A percentile compares a stretch with the other conserved stretches of the same genome.
phyloP scores from a whole-genome alignment of 2,329 filamentous ascomycete species.

The Penicillium janthinellum region DNA sequence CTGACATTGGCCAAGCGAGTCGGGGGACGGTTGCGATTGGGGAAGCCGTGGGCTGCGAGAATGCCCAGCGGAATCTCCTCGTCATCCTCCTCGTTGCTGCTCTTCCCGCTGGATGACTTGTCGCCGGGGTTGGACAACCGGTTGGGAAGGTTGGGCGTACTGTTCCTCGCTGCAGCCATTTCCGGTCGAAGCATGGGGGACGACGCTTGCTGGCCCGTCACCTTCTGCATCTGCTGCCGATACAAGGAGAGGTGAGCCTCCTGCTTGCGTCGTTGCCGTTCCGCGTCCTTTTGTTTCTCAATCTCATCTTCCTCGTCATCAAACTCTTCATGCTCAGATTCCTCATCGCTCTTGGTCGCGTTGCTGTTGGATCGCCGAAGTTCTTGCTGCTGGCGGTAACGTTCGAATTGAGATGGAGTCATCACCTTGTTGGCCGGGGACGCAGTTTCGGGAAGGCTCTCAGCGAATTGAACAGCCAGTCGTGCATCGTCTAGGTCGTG shows the following conservation, averaged over 20 bases:
- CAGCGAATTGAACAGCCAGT: slow-evolving; percentile 50
- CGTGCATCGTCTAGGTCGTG: slow-evolving; percentile 40
- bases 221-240: slow-evolving; percentile 95
- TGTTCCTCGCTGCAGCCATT: slow-evolving; percentile 59
- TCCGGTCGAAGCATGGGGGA: slow-evolving; percentile 56
- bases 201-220: slow-evolving; percentile 71
- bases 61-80: slow-evolving; percentile 87
- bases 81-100: slow-evolving; percentile 65
- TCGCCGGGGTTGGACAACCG: slow-evolving; percentile 41
- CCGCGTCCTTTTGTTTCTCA: slow-evolving; percentile 71
- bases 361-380: slow-evolving; percentile 63
- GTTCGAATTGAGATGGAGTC: slow-evolving; percentile 86
- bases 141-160: slow-evolving; percentile 61
- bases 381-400: slow-evolving; percentile 69
- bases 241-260: slow-evolving; percentile 89
- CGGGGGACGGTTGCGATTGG: slow-evolving; percentile 74
- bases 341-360: slow-evolving; percentile 50
- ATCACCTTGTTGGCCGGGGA: slow-evolving; percentile 68
- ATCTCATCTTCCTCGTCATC: slow-evolving; percentile 78
- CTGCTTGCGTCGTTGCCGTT: slow-evolving; percentile 80
- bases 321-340: slow-evolving; percentile 64
- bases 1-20: slow-evolving; percentile 64
- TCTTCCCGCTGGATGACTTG: slow-evolving; percentile 42
- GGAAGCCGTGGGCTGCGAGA: slow-evolving; percentile 85
- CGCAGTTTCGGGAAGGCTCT: slow-evolving; percentile 35